Percentiles rank a stretch among this genome's conserved stretches.
Conservation (phyloP, 768 basidiomycete genomes). For the Lentinula sp. region DNA sequence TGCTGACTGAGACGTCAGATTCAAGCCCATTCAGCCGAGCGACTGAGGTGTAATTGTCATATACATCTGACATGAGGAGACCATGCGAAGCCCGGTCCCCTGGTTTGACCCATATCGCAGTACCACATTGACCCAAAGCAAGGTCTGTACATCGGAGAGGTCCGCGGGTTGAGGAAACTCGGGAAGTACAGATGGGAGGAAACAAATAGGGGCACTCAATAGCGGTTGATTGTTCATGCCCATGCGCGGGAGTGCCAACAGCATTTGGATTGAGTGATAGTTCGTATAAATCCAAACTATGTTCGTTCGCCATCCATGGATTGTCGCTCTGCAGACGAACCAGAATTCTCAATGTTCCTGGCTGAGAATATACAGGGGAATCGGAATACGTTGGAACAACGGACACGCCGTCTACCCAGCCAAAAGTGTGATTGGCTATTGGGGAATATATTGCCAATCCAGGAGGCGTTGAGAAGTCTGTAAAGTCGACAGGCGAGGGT, state of each 20-base stretch:
- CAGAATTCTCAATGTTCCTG: conserved; percentile 38
- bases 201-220: conserved; percentile 30
- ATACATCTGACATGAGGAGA: conserved; percentile 7
- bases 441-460: conserved; percentile 22
- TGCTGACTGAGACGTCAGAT: background rate
- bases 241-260: background rate
- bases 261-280: conserved; percentile 19
- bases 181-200: conserved; percentile 36
- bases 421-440: conserved; percentile 45
- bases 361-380: background rate
- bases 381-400: conserved; percentile 19
- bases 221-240: background rate
- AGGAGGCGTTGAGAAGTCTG: conserved; percentile 4
- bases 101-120: conserved; percentile 61
- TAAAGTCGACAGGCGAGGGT: background rate
- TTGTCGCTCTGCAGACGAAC: conserved; percentile 54
- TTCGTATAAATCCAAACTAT: conserved; percentile 47
- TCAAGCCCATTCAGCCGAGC: conserved; percentile 3
- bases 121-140: conserved; percentile 47
- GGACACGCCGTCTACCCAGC: conserved; percentile 61
- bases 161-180: conserved; percentile 38
- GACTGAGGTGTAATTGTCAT: conserved; percentile 11
- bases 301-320: conserved; percentile 47
- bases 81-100: conserved; percentile 28
- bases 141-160: conserved; percentile 49